Conservation (phyloP, 2,329 filamentous ascomycete genomes). For the Cordyceps pruinosa region DNA sequence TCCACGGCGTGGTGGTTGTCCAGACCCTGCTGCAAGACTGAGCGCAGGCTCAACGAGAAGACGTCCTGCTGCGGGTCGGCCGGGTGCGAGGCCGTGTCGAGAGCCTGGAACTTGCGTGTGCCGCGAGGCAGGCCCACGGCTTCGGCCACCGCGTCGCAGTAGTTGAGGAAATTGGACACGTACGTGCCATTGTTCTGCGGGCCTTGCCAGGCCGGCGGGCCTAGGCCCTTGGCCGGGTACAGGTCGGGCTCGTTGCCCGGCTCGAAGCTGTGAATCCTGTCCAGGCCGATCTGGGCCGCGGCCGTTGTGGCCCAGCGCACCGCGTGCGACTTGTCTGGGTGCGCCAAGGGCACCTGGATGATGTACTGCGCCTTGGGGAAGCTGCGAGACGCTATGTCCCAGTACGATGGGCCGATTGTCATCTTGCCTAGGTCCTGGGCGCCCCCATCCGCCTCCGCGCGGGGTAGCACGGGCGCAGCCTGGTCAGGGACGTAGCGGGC, state of each 20-base stretch:
- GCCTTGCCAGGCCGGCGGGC: slow-evolving; percentile 29
- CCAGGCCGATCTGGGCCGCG: slow-evolving; percentile 22
- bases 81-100: slow-evolving; percentile 25
- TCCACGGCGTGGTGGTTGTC: slow-evolving; percentile 25
- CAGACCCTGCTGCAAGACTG: slow-evolving; percentile 21
- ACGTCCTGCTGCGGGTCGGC: slow-evolving; percentile 1
- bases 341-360: slow-evolving; percentile 29
- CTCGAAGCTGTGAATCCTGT: slow-evolving; percentile 30
- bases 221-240: slow-evolving; percentile 24
- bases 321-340: slow-evolving; percentile 28
- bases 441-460: slow-evolving; percentile 27
- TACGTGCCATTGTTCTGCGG: slow-evolving; percentile 27
- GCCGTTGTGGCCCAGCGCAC: slow-evolving; percentile 27
- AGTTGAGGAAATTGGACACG: slow-evolving; percentile 29
- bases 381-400: slow-evolving; percentile 22
- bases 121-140: slow-evolving; percentile 21
- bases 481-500: slow-evolving; percentile 27
- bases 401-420: slow-evolving; percentile 29
- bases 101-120: slow-evolving; percentile 28
- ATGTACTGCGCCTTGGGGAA: slow-evolving; percentile 28
- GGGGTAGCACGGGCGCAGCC: slow-evolving; percentile 23
- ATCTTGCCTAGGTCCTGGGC: slow-evolving; percentile 28
- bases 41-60: slow-evolving; percentile 4
- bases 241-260: slow-evolving; percentile 30
- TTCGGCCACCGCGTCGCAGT: slow-evolving; percentile 24